Base-by-base conservation (phyloP, 108 stramenopile species). In the Cylindrotheca closterium region DNA sequence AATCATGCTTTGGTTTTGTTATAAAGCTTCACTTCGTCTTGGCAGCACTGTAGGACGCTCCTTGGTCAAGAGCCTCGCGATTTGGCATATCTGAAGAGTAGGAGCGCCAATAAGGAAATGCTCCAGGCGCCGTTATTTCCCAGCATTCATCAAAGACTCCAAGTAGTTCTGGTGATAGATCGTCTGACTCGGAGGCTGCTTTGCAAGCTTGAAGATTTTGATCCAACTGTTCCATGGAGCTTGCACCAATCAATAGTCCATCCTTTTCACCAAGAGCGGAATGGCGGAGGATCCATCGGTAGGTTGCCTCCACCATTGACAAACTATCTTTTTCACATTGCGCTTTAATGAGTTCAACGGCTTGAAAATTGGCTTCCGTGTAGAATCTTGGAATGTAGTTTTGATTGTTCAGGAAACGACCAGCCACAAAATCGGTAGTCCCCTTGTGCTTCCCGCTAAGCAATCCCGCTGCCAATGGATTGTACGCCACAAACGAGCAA, bases 401-500 rank as follows among this genome's bases (percentile, higher is more conserved):
- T 30, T 75, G 73, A 60, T 92, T 93, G 58, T 89, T 75, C 65
- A 84, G 83, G 71, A 96, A 96, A n/a, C 92, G 73, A 19, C 95
- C 92, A 30, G 74, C 52, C 19, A 52, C 51, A n/a, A 91, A 83
- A 31, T 62, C 50, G 19, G 67, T 54, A 3, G 47, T 22, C 8
- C 54, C 25, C 3, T 33, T 26, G 70, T 96, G 87, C 64, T 88
- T 90, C 10, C 96, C 92, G 7, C 92, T 91, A 26, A 96, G 60
- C 31, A 96, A 53, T 15, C 96, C 96, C 5, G 80, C 94, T 15
- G 93, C 97, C 59, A 98, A 64, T 29, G 96, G 95, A 81, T 98
- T 98, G 88, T 96, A 98, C 0, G 97, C 97, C 32, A 95, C 84
- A 77, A 98, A 98, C 4, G 70, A 46, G 62, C 92, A 92, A 30